Conservation (phyloP, 2,329 filamentous ascomycete genomes). For the Microcyclosporella mali region DNA sequence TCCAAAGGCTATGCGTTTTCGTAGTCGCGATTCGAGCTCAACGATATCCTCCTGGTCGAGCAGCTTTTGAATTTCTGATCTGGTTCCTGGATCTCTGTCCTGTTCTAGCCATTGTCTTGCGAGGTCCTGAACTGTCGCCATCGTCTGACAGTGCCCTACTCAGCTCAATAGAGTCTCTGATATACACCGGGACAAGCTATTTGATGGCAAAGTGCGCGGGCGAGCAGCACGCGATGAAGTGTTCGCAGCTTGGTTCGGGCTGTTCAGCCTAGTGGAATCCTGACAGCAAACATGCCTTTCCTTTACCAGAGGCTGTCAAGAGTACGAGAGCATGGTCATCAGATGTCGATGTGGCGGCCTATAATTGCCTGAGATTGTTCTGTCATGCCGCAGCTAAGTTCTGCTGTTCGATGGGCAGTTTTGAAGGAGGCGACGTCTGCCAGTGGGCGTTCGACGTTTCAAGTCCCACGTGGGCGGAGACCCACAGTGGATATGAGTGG, state of each 20-base stretch:
- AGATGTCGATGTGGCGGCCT: no score
- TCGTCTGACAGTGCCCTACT: neutral
- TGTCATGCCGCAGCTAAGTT: neutral
- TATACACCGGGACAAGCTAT: neutral
- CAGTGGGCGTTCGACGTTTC: no score
- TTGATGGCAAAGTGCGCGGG: neutral
- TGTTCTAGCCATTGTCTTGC: slow-evolving; percentile 54
- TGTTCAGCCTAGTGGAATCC: slow-evolving; percentile 1
- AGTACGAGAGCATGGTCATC: no score
- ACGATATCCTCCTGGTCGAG: slow-evolving; percentile 38
- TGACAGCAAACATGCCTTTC: slow-evolving; percentile 10
- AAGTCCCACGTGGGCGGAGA: no score
- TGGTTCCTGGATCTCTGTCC: slow-evolving; percentile 50
- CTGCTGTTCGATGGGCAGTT: neutral
- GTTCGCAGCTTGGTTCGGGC: slow-evolving; percentile 5
- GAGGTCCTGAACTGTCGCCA: slow-evolving; percentile 27
- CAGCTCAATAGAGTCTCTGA: neutral
- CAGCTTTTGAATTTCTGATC: slow-evolving; percentile 49
- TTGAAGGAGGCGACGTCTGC: no score
- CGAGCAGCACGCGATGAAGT: slow-evolving; percentile 2
- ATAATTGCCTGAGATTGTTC: no score
- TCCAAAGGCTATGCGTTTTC: slow-evolving; percentile 54
- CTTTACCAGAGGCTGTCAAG: neutral
- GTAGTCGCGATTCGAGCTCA: slow-evolving; percentile 50
- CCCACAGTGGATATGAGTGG: no score